Percentiles rank a stretch among this genome's conserved stretches.
Evolutionary conservation across 768 basidiomycete species (phyloP).

Genomic region (Podaxis sp.): DNA sequence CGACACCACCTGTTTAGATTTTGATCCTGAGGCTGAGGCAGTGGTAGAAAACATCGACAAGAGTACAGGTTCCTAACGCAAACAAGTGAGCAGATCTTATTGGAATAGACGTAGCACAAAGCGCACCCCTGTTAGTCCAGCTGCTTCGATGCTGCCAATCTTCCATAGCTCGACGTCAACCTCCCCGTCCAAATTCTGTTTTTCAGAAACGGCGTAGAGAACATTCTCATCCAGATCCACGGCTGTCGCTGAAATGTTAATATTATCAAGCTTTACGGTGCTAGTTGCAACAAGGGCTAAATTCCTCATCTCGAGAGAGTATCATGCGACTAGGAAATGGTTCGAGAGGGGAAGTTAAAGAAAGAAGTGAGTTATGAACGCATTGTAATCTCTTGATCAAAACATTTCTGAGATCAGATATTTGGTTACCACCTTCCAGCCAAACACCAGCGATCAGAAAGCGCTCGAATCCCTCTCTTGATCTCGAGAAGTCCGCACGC

Average conservation of each 20-base stretch:
- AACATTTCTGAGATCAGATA: slow-evolving; percentile 18
- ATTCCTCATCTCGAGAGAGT: slow-evolving; percentile 49
- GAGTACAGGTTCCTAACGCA: slow-evolving; percentile 22
- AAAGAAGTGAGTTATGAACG: slow-evolving; percentile 12
- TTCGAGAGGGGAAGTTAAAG: slow-evolving; percentile 6
- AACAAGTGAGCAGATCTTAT: not conserved
- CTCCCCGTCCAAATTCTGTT: slow-evolving; percentile 41
- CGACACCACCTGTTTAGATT: slow-evolving; percentile 50
- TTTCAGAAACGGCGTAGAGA: slow-evolving; percentile 59
- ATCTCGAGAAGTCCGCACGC: not conserved
- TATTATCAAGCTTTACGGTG: slow-evolving; percentile 26
- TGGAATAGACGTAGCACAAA: not conserved
- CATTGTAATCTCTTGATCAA: slow-evolving; percentile 18
- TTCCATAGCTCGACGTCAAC: slow-evolving; percentile 63
- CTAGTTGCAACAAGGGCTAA: slow-evolving; percentile 42
- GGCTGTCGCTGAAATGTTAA: slow-evolving; percentile 45
- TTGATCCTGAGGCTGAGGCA: slow-evolving; percentile 26
- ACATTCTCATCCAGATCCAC: slow-evolving; percentile 66
- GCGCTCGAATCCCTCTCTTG: not conserved
- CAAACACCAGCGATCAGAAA: slow-evolving; percentile 19
- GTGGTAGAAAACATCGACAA: slow-evolving; percentile 39
- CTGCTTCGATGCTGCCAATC: slow-evolving; percentile 21
- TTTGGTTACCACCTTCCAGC: slow-evolving; percentile 19
- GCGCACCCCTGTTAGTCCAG: not conserved
- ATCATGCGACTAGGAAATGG: not conserved